Evolutionary conservation across 1,284 basidiomycete species (phyloP).

Genomic region (Malassezia brasiliensis): DNA sequence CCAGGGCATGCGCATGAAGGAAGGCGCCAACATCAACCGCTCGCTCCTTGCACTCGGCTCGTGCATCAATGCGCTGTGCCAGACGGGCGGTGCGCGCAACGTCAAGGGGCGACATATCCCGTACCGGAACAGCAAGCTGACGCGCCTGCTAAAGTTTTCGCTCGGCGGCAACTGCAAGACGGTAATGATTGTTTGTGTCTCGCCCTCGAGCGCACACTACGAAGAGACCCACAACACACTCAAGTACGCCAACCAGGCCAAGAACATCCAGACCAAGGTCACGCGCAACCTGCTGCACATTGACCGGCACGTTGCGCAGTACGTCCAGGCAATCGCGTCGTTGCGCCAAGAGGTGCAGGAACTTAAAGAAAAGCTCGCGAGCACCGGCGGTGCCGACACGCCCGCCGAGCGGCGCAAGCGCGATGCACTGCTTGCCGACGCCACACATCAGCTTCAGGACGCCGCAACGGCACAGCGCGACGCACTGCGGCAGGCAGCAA

Average conservation of each 20-base stretch:
- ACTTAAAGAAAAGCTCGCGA: slow-evolving; percentile 73
- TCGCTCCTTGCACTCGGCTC: slow-evolving; percentile 46
- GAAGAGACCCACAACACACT: slow-evolving; percentile 48
- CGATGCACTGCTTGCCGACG: neutral
- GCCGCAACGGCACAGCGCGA: neutral
- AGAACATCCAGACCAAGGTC: slow-evolving; percentile 48
- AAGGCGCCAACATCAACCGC: slow-evolving; percentile 49
- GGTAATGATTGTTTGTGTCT: slow-evolving; percentile 48
- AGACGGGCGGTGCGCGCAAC: slow-evolving; percentile 29
- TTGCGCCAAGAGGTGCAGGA: slow-evolving; percentile 73
- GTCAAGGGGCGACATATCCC: slow-evolving; percentile 31
- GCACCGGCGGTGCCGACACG: neutral
- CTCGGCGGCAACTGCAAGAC: slow-evolving; percentile 49
- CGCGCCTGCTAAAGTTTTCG: slow-evolving; percentile 47
- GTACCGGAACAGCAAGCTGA: slow-evolving; percentile 46
- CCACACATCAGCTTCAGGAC: neutral
- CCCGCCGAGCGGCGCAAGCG: neutral
- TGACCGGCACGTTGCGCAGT: slow-evolving; percentile 47
- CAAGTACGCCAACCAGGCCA: slow-evolving; percentile 48
- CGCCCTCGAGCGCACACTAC: slow-evolving; percentile 44
- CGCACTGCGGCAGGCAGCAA: neutral
- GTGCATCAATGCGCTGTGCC: slow-evolving; percentile 48
- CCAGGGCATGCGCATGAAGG: slow-evolving; percentile 47
- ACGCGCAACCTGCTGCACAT: slow-evolving; percentile 46
- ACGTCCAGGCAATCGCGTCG: slow-evolving; percentile 78